phyloP scores from a whole-genome alignment of 108 stramenopile species.

The Nitzschia palea region DNA sequence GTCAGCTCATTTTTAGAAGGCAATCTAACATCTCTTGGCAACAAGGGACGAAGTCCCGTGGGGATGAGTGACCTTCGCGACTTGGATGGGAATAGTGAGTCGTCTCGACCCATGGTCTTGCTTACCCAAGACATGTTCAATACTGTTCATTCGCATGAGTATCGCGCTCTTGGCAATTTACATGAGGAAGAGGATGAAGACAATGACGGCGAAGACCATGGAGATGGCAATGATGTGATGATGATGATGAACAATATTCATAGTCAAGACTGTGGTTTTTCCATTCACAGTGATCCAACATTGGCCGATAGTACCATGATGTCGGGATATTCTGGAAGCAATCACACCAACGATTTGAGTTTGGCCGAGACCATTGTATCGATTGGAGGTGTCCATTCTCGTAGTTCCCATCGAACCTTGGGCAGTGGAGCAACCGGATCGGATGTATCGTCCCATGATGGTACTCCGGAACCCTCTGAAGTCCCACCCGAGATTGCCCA shows the following conservation, averaged over 20 bases:
- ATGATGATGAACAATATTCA: background rate
- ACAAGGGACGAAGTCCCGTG: background rate
- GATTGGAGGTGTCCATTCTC: background rate
- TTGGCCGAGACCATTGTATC: constrained; percentile 12
- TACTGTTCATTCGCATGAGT: background rate
- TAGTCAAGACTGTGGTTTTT: background rate
- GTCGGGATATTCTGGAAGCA: constrained; percentile 7
- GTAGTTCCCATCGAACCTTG: background rate
- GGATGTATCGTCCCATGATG: background rate
- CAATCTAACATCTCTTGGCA: background rate
- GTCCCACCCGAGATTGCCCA: constrained; percentile 6
- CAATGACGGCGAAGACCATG: background rate
- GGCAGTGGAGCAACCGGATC: background rate
- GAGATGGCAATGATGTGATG: background rate
- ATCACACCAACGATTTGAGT: constrained; percentile 8
- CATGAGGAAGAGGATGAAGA: background rate
- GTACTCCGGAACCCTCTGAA: background rate
- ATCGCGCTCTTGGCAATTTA: background rate
- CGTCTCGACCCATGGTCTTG: background rate
- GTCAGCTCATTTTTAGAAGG: constrained; percentile 3
- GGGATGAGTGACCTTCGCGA: background rate
- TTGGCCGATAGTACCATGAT: constrained; percentile 10
- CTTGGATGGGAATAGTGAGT: background rate
- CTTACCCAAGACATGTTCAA: background rate
- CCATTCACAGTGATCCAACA: background rate